These are phyloP conservation scores for Aspergillus sp. DNA, from an alignment of 2,329 filamentous ascomycete genomes.

Conservation along the genomic window DNA sequence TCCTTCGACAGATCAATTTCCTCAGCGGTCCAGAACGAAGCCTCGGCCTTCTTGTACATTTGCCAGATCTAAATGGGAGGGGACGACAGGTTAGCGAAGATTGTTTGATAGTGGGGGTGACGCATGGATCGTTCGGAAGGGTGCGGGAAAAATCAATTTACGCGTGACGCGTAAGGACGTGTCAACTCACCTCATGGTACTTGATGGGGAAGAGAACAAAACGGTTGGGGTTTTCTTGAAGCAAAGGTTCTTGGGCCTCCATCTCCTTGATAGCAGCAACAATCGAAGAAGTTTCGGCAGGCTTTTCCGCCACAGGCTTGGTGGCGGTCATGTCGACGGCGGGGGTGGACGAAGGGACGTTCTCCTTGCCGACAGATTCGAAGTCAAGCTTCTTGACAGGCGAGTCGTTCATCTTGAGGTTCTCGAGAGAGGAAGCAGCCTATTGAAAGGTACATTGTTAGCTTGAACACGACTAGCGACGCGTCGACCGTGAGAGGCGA, in stretches of 20 bases:
- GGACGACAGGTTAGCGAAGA: slow-evolving; percentile 37
- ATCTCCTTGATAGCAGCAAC: slow-evolving; percentile 61
- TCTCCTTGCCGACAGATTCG: slow-evolving; percentile 75
- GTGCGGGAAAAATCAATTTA: slow-evolving; percentile 55
- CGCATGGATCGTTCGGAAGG: slow-evolving; percentile 2
- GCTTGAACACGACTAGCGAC: slow-evolving; percentile 31
- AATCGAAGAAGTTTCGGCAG: slow-evolving; percentile 39
- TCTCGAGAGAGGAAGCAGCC: slow-evolving; percentile 83
- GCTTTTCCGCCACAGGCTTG: slow-evolving; percentile 53
- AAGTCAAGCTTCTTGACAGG: slow-evolving; percentile 90
- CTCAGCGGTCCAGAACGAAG: slow-evolving; percentile 99
- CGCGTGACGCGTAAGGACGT: slow-evolving; percentile 62
- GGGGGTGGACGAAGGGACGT: slow-evolving; percentile 57
- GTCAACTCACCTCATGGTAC: slow-evolving; percentile 86
- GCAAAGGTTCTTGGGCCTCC: slow-evolving; percentile 82
- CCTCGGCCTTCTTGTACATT: slow-evolving; percentile 99
- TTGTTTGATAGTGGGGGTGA: not conserved
- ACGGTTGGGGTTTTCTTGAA: slow-evolving; percentile 92
- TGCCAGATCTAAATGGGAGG: slow-evolving; percentile 87
- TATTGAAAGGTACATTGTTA: slow-evolving; percentile 48
- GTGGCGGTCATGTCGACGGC: slow-evolving; percentile 55
- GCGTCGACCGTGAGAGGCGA: slow-evolving; percentile 32
- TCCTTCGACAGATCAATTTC: slow-evolving; percentile 99
- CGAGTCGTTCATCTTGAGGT: slow-evolving; percentile 83
- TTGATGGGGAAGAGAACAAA: slow-evolving; percentile 99